Evolutionary conservation across 768 basidiomycete genomes (phyloP), one percentile per base, ranked within the genome.

Genomic region (Naganishia antarctica): DNA sequence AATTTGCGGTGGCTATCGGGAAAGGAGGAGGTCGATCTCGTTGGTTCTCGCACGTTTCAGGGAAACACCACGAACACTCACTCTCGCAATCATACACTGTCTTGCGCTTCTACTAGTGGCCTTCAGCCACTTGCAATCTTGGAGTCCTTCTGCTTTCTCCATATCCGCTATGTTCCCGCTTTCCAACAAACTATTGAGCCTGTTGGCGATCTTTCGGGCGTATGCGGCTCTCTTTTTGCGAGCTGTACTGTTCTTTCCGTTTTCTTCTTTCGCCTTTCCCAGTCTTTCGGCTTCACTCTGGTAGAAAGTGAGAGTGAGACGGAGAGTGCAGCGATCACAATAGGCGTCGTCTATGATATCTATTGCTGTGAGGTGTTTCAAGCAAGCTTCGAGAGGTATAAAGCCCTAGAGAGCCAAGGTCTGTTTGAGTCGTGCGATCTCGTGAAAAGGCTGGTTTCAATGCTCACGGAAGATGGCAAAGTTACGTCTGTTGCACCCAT

Each of bases 341-440:
- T 91, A 85, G 70, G 91, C 94, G 72, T 93, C 92, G n/a, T 83
- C 84, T 48, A 99, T 82, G 37, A 89, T 78, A 74, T 99, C 96
- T 31, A 94, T 82, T 12, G 86, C 83, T 29, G 91, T 94, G 76
- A 93, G 96, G 46, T 94, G 89, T 64, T 84, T 84, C 12, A 98
- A 83, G 70, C 90, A 91, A 51, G 88, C 88, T 76, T 91, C 87
- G 32, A 96, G 78, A 13, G 82, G 81, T 71, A 68, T 68, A 16
- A 71, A 67, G 28, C 76, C 76, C 76, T 77, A 47, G 26, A 31
- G 23, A n/a, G n/a, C 6, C 4, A 37, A n/a, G 12, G n/a, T 11
- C 23, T 18, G 31, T 44, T 16, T 60, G 34, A 37, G 34, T 37
- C 34, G 7, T 37, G 34, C 34, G 28, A 21, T 4, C 9, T 43